These are phyloP conservation scores for Hypholoma sublateritium DNA, from an alignment of 768 basidiomycete genomes.

Conservation along the genomic window DNA sequence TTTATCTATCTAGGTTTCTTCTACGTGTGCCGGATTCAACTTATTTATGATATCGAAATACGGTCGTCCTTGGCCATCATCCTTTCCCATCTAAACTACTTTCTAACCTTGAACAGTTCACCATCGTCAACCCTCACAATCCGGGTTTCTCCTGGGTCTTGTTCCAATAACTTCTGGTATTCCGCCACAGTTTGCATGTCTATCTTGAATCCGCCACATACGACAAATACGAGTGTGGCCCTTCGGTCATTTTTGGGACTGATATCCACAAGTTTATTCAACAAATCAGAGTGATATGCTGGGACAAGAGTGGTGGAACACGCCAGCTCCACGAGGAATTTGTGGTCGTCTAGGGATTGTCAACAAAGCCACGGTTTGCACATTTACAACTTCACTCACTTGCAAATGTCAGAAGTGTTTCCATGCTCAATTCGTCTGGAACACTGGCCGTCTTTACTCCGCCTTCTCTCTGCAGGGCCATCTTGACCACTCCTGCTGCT, in stretches of 20 bases:
- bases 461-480: slow-evolving; percentile 62
- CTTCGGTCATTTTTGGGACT: slow-evolving; percentile 20
- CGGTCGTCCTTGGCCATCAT: background rate
- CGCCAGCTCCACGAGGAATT: slow-evolving; percentile 71
- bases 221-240: slow-evolving; percentile 57
- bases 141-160: slow-evolving; percentile 32
- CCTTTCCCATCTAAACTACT: slow-evolving; percentile 7
- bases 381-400: slow-evolving; percentile 36
- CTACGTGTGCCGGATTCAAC: background rate
- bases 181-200: slow-evolving; percentile 51
- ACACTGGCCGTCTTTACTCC: slow-evolving; percentile 58
- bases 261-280: slow-evolving; percentile 49
- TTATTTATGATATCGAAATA: background rate
- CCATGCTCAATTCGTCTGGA: slow-evolving; percentile 71
- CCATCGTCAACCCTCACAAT: slow-evolving; percentile 42
- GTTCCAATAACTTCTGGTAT: slow-evolving; percentile 42
- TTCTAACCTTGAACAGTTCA: slow-evolving; percentile 28
- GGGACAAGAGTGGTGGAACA: slow-evolving; percentile 70
- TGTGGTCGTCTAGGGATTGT: slow-evolving; percentile 62
- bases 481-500: slow-evolving; percentile 57
- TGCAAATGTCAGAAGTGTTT: slow-evolving; percentile 52
- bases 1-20: background rate
- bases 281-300: slow-evolving; percentile 58
- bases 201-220: slow-evolving; percentile 73
- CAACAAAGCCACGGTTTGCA: background rate